phyloP scores from a whole-genome alignment of 345 rosid species.

The Acer negundo region DNA sequence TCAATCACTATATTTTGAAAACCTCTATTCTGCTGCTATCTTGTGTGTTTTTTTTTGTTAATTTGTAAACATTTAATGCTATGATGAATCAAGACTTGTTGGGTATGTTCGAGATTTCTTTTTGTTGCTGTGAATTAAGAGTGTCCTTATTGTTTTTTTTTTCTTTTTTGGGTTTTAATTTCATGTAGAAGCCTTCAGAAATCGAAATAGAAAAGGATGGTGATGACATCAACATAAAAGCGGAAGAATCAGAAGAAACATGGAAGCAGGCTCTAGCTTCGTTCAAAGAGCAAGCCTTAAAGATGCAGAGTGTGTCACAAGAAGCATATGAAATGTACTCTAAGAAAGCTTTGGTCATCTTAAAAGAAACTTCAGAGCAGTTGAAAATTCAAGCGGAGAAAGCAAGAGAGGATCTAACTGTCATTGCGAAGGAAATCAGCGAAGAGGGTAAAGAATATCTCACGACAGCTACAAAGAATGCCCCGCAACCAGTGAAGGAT shows the following conservation, averaged over 20 bases:
- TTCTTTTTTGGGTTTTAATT: not conserved
- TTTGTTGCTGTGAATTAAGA: not conserved
- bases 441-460: constrained; percentile 73
- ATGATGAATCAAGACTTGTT: constrained; percentile 1
- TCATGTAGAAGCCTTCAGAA: constrained; percentile 49
- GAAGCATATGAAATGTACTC: constrained; percentile 78
- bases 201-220: constrained; percentile 64
- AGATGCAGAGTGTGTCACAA: constrained; percentile 70
- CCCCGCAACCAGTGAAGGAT: constrained; percentile 86
- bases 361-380: constrained; percentile 71
- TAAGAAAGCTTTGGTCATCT: constrained; percentile 50
- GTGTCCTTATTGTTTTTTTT: not conserved
- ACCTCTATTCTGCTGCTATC: not conserved
- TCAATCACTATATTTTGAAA: not conserved
- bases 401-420: constrained; percentile 64
- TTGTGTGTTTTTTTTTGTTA: not conserved
- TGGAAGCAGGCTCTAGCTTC: constrained; percentile 76
- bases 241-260: constrained; percentile 69
- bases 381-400: constrained; percentile 79
- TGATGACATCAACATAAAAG: constrained; percentile 29
- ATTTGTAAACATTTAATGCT: no score
- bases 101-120: not conserved
- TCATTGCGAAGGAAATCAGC: constrained; percentile 62
- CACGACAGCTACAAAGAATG: constrained; percentile 64
- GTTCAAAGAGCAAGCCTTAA: constrained; percentile 76